These are phyloP conservation scores for Capsella rubella DNA, from an alignment of 441 rosid species.

Conservation along the genomic window DNA sequence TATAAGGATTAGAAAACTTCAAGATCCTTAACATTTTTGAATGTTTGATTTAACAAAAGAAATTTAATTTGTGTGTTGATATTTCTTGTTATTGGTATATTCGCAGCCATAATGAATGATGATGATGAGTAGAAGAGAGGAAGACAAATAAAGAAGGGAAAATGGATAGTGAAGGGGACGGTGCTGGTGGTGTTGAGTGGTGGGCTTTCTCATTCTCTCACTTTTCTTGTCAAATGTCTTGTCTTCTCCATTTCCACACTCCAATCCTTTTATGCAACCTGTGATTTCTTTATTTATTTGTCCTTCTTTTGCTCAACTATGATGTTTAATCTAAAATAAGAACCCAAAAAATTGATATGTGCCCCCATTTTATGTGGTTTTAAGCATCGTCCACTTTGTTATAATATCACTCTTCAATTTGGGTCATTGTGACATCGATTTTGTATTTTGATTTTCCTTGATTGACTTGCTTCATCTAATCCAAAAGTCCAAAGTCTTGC, in stretches of 20 bases:
- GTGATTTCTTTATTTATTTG: background rate
- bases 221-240: slow-evolving; percentile 48
- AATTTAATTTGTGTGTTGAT: background rate
- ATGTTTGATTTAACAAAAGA: background rate
- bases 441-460: background rate
- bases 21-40: background rate
- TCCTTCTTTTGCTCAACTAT: background rate
- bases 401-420: background rate
- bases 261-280: slow-evolving; percentile 11
- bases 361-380: background rate
- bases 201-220: slow-evolving; percentile 45
- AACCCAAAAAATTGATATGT: background rate
- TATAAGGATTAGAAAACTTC: background rate
- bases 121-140: slow-evolving; percentile 32
- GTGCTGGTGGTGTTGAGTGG: slow-evolving; percentile 30
- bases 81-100: slow-evolving; percentile 24
- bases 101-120: slow-evolving; percentile 27
- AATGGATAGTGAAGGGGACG: slow-evolving; percentile 36
- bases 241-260: slow-evolving; percentile 48
- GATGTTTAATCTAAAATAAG: background rate
- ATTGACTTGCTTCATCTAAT: slow-evolving; percentile 22
- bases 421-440: background rate
- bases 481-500: background rate
- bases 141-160: slow-evolving; percentile 17
- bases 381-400: background rate